These are phyloP conservation scores for Boletus pseudopeckii DNA, from an alignment of 768 basidiomycete species.

Conservation along the genomic window DNA sequence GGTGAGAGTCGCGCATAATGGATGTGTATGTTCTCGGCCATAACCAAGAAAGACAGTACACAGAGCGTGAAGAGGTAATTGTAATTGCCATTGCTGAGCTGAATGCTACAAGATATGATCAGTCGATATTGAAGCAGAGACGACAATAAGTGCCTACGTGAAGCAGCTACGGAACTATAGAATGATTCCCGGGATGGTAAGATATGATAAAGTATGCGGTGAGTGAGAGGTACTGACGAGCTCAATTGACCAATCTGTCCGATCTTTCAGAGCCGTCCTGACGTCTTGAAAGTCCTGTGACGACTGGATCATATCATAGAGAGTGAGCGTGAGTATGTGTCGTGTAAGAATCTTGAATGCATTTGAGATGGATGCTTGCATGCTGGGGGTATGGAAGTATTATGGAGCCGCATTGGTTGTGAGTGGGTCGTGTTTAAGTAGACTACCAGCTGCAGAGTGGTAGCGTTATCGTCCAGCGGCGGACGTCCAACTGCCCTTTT, in stretches of 20 bases:
- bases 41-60: constrained; percentile 11
- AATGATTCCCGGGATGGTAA: background rate
- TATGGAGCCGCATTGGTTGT: background rate
- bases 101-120: constrained; percentile 14
- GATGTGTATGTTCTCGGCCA: constrained; percentile 19
- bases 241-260: constrained; percentile 21
- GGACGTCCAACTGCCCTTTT: no score
- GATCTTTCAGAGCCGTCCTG: constrained; percentile 12
- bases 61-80: constrained; percentile 10
- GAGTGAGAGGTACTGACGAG: constrained; percentile 2
- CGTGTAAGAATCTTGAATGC: background rate
- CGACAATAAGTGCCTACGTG: background rate
- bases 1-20: constrained; percentile 23
- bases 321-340: constrained; percentile 7
- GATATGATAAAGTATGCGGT: no score
- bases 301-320: constrained; percentile 15
- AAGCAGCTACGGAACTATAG: constrained; percentile 9
- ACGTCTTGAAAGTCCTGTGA: constrained; percentile 24
- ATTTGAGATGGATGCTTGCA: constrained; percentile 5
- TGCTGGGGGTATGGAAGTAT: background rate
- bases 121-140: background rate
- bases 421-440: no score
- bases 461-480: no score
- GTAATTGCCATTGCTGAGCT: constrained; percentile 3
- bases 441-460: no score